Conservation (phyloP, 495 filamentous ascomycete genomes). For the Aspergillus carlsbadensis region DNA sequence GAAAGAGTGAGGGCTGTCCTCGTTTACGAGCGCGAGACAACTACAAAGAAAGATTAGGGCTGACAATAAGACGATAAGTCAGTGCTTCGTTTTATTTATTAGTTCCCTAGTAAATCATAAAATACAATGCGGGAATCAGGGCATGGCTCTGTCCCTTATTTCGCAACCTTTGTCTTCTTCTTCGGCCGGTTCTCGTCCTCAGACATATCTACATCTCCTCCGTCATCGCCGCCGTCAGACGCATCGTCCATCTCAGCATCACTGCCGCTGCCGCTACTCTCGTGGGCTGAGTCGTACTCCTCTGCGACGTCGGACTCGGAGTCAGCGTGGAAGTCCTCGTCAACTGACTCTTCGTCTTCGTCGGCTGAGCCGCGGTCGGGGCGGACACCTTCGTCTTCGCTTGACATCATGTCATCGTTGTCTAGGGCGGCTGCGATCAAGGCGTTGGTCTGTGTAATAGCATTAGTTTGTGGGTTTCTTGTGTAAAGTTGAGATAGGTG, state of each 20-base stretch:
- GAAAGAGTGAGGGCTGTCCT: too few relatives aligned
- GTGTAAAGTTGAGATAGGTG: not conserved
- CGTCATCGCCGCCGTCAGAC: slow-evolving; percentile 50
- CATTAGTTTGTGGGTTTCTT: not conserved
- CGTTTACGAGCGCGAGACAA: too few relatives aligned
- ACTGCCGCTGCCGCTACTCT: slow-evolving; percentile 73
- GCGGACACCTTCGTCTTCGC: slow-evolving; percentile 72
- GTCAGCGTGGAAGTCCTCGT: slow-evolving; percentile 93
- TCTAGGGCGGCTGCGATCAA: slow-evolving; percentile 79
- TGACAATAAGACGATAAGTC: too few relatives aligned
- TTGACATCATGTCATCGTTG: slow-evolving; percentile 72
- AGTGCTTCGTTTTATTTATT: too few relatives aligned
- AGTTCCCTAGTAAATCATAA: not conserved
- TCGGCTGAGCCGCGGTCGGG: slow-evolving; percentile 88
- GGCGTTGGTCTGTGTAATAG: slow-evolving; percentile 40
- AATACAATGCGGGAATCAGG: not conserved
- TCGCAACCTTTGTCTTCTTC: slow-evolving; percentile 65
- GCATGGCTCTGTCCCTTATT: slow-evolving; percentile 22
- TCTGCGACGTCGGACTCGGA: slow-evolving; percentile 94
- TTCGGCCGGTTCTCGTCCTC: slow-evolving; percentile 57
- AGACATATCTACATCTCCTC: slow-evolving; percentile 38
- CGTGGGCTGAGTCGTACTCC: slow-evolving; percentile 88
- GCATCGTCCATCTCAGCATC: slow-evolving; percentile 65
- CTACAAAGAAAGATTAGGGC: too few relatives aligned
- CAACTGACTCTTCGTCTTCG: slow-evolving; percentile 90